Conservation (phyloP, 179 eudicot species). For the Carnegiea gigantea region DNA sequence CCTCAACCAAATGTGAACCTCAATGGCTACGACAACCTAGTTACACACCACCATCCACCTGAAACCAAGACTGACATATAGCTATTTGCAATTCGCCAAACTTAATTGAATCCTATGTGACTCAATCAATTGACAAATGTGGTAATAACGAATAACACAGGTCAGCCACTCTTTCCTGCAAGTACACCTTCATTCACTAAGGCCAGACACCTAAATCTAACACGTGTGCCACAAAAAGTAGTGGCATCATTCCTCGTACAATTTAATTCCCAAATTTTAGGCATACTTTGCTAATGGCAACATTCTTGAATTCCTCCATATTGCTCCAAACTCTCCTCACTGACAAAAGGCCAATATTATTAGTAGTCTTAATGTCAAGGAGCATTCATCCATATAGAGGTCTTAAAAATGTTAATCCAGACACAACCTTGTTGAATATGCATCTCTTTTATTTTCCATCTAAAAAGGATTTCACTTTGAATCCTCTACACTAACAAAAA, state of each 20-base stretch:
- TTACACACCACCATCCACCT: background rate
- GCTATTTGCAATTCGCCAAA: background rate
- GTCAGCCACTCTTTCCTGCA: no score
- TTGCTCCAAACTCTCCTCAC: background rate
- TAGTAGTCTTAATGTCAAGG: background rate
- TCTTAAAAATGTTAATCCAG: background rate
- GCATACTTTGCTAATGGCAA: no score
- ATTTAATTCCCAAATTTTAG: background rate
- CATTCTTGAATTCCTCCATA: background rate
- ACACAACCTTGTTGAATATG: background rate
- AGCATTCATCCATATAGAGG: background rate
- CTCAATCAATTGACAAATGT: background rate
- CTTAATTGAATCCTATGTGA: background rate
- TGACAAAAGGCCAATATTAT: background rate
- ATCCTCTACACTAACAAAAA: background rate
- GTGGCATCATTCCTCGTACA: no score
- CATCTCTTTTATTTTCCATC: background rate
- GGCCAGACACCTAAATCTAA: background rate
- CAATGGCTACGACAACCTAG: background rate
- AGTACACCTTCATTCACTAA: background rate
- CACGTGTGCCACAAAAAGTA: background rate
- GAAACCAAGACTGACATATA: background rate
- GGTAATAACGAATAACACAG: no score
- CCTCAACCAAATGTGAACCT: background rate
- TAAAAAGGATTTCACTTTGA: background rate